A percentile compares a stretch with the other conserved stretches of the same genome.
These are phyloP conservation scores for Leccinum pallidistipes DNA, from an alignment of 1,284 basidiomycete genomes.

Conservation along the genomic window DNA sequence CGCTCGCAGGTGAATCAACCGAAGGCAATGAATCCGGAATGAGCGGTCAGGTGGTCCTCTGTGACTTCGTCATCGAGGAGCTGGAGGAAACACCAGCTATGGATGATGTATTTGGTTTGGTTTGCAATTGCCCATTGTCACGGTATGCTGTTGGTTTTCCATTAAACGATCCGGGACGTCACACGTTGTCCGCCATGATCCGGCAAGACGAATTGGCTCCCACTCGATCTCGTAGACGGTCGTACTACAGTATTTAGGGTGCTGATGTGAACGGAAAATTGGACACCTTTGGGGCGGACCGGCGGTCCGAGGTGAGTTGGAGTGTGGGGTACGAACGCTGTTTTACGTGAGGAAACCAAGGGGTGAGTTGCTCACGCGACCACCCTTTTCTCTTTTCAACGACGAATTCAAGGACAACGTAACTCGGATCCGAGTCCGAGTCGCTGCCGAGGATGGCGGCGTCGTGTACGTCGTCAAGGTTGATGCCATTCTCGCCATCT, in stretches of 20 bases:
- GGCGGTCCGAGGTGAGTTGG: too few species aligned
- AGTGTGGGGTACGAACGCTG: too few species aligned
- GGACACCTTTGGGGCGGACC: constrained; percentile 19
- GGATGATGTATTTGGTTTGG: constrained; percentile 31
- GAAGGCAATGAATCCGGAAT: constrained; percentile 15
- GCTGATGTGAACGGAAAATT: constrained; percentile 46
- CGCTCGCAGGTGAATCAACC: constrained; percentile 11
- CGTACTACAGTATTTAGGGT: constrained; percentile 43
- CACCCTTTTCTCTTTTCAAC: too few species aligned
- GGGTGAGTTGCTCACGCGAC: too few species aligned
- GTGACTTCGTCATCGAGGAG: constrained; percentile 28
- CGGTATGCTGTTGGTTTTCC: neutral
- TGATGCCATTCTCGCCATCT: too few species aligned
- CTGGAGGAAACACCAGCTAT: constrained; percentile 15
- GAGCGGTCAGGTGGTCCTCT: constrained; percentile 20
- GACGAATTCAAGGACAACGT: neutral
- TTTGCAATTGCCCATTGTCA: constrained; percentile 24
- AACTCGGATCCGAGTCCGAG: neutral
- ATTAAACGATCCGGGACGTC: constrained; percentile 44
- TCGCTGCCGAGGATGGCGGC: too few species aligned
- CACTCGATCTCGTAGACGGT: constrained; percentile 52
- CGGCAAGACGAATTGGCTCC: constrained; percentile 63
- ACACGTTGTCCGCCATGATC: constrained; percentile 62
- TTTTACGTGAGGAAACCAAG: too few species aligned
- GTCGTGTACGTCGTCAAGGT: too few species aligned